phyloP scores from a whole-genome alignment of 2,329 filamentous ascomycete species.

The Alternaria hordeiaustralica region DNA sequence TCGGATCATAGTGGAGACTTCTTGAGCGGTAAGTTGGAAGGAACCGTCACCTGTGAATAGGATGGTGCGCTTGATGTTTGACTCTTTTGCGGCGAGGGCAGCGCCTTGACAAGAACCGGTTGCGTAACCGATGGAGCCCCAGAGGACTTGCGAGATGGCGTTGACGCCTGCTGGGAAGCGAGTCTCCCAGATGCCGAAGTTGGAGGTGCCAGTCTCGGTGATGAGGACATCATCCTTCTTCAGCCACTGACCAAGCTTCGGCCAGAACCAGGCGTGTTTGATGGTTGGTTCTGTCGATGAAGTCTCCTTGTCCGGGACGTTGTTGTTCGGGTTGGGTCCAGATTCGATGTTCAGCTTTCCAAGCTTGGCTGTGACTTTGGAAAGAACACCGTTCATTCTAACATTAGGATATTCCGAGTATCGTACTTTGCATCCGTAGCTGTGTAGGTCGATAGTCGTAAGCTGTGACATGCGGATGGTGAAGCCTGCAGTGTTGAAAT shows the following conservation, averaged over 20 bases:
- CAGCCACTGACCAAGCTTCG: conserved; percentile 74
- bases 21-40: conserved; percentile 84
- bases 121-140: conserved; percentile 71
- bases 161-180: conserved; percentile 79
- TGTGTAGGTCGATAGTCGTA: conserved; percentile 82
- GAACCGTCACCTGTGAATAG: conserved; percentile 90
- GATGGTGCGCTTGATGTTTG: conserved; percentile 68
- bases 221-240: conserved; percentile 76
- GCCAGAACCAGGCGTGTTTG: conserved; percentile 79
- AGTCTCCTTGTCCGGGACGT: conserved; percentile 49
- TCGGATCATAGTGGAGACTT: conserved; percentile 82
- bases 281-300: conserved; percentile 55
- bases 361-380: conserved; percentile 68
- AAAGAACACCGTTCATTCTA: conserved; percentile 78
- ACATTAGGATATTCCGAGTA: conserved; percentile 81
- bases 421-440: conserved; percentile 72
- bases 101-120: conserved; percentile 71
- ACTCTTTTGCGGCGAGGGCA: conserved; percentile 75
- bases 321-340: conserved; percentile 62
- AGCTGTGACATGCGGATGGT: conserved; percentile 79
- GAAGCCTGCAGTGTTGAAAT: conserved; percentile 85
- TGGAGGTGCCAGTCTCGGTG: conserved; percentile 86
- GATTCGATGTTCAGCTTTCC: conserved; percentile 62
- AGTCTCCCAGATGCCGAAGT: conserved; percentile 88
- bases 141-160: conserved; percentile 79